These are phyloP conservation scores for Malus asiatica DNA, from an alignment of 306 rosid species.

Conservation along the genomic window DNA sequence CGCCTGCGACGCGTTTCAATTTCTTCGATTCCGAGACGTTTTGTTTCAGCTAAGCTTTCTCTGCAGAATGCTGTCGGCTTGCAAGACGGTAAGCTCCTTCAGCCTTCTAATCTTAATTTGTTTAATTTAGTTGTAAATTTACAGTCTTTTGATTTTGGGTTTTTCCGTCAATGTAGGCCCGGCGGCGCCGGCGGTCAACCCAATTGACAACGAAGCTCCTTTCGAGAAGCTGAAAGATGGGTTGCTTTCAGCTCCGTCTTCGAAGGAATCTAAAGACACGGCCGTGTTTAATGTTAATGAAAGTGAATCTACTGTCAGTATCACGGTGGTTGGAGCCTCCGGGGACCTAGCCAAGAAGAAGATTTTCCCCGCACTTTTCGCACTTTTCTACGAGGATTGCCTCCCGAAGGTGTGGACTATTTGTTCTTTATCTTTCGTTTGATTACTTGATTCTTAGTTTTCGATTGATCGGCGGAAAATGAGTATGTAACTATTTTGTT, in stretches of 20 bases:
- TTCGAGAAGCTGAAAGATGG: slow-evolving; percentile 38
- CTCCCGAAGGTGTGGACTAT: slow-evolving; percentile 59
- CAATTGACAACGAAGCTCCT: slow-evolving; percentile 35
- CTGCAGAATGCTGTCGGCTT: slow-evolving; percentile 28
- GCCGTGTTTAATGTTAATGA: slow-evolving; percentile 19
- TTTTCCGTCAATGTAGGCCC: slow-evolving; percentile 34
- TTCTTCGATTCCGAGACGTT: slow-evolving; percentile 29
- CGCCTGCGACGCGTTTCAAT: slow-evolving; percentile 19
- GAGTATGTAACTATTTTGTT: background rate
- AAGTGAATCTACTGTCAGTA: slow-evolving; percentile 52
- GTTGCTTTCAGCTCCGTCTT: slow-evolving; percentile 23
- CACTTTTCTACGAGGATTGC: slow-evolving; percentile 79
- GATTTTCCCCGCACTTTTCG: slow-evolving; percentile 92
- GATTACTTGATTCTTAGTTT: background rate
- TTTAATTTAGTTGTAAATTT: background rate
- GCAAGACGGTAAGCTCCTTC: slow-evolving; percentile 43
- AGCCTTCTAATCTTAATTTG: background rate
- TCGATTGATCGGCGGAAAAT: background rate
- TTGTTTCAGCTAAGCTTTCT: slow-evolving; percentile 31
- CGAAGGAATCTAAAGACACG: slow-evolving; percentile 25
- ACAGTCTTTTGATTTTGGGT: background rate
- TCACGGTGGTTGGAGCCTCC: slow-evolving; percentile 90
- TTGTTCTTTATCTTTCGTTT: background rate
- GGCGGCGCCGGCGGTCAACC: slow-evolving; percentile 27
- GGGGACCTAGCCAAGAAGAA: slow-evolving; percentile 96